phyloP scores from a whole-genome alignment of 371 early-diverging fungal genomes.

The Blastocladiella emersonii region DNA sequence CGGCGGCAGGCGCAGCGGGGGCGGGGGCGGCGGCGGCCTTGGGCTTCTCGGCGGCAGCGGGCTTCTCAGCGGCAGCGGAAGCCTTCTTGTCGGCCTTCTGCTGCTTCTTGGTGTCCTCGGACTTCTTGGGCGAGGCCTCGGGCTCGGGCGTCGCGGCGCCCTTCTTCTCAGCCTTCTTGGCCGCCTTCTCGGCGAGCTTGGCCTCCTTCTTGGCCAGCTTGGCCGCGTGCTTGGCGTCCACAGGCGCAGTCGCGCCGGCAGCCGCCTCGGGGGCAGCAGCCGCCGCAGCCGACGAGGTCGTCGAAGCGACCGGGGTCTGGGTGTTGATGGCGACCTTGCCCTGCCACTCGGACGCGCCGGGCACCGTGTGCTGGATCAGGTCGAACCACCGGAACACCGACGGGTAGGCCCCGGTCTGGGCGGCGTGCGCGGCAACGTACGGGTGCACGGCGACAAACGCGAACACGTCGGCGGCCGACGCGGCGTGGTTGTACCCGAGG shows the following conservation, averaged over 20 bases:
- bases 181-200: slow-evolving; percentile 23
- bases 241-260: slow-evolving; percentile 15
- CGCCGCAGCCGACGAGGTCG: slow-evolving; percentile 7
- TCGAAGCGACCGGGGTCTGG: slow-evolving; percentile 28
- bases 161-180: slow-evolving; percentile 48
- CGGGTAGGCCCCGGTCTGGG: slow-evolving; percentile 20
- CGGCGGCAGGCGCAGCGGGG: slow-evolving; percentile 15
- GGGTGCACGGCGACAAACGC: slow-evolving; percentile 49
- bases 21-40: background rate
- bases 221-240: slow-evolving; percentile 27
- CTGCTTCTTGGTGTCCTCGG: slow-evolving; percentile 22
- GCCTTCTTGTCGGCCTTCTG: slow-evolving; percentile 41
- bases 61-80: slow-evolving; percentile 4
- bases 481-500: slow-evolving; percentile 37
- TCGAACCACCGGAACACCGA: slow-evolving; percentile 64
- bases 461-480: slow-evolving; percentile 54
- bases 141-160: slow-evolving; percentile 3
- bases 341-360: slow-evolving; percentile 26
- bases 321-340: slow-evolving; percentile 39
- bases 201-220: slow-evolving; percentile 23
- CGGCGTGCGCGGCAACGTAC: slow-evolving; percentile 23
- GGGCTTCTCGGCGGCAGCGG: slow-evolving; percentile 8
- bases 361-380: slow-evolving; percentile 48
- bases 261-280: slow-evolving; percentile 17
- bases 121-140: slow-evolving; percentile 14